Base-by-base conservation (phyloP, 352 stramenopile species). In the Elongisporangium undulatum region DNA sequence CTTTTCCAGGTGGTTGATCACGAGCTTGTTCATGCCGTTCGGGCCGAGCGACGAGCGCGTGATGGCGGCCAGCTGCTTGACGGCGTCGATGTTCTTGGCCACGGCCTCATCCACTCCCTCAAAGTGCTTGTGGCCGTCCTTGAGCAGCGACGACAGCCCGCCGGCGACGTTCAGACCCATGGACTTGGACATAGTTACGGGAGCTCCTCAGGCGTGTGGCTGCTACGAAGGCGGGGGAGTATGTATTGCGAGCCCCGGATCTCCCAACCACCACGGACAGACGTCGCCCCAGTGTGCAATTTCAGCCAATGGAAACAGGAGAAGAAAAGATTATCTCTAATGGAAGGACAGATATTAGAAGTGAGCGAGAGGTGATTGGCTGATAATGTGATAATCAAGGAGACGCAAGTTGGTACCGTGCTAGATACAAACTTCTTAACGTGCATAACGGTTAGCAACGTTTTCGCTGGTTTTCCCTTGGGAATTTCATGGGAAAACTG, bases 1-100 rank as follows among this genome's bases (percentile, higher is more conserved):
- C 79, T 99, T 99, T 61, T 99, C 97, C 55, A 99, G 73, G 77
- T 99, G 97, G 85, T 99, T 99, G 59, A 99, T 98, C 55, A 99
- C 95, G 52, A 99, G 89, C 82, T 99, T 99, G 82, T 99, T 99
- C 89, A 99, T 98, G 64, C 97, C 97, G 75, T 99, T 99, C 6
- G 98, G 98, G 17, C 98, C 98, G 56, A 99, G 80, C 67, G 95
- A 99, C 58, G 97, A 99, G 56, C 89, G 86, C 24, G 98, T 97
- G 85, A 99, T 99, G 48, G 86, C 87, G 38, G 96, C 97, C 45
- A 99, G 88, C 82, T 99, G 92, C 78, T 98, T 98, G 45, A 97
- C 97, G 23, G 98, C 98, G 60, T 98, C 92, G 64, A 99, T 99
- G 81, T 99, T 99, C 66, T 97, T 97, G 58, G 99, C 84, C 51